A percentile compares a stretch with the other conserved stretches of the same genome.
These are phyloP conservation scores for Claviceps monticola DNA, from an alignment of 2,329 filamentous ascomycete genomes.

Conservation along the genomic window DNA sequence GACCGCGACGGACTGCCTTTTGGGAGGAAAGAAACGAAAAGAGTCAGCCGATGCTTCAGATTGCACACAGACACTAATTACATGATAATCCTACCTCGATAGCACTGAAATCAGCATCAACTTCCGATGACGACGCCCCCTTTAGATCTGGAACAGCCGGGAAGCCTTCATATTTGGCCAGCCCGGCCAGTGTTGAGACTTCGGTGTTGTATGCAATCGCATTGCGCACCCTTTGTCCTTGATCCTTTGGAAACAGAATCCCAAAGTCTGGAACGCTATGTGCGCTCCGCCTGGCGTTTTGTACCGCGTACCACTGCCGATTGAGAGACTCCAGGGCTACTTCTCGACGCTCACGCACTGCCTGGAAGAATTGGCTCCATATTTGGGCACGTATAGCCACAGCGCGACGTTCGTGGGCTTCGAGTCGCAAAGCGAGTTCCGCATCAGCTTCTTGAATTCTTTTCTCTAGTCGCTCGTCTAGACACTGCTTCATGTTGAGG, in stretches of 20 bases:
- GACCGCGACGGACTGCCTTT: constrained; percentile 21
- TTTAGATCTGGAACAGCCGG: constrained; percentile 81
- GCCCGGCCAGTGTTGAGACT: constrained; percentile 76
- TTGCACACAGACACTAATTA: neutral
- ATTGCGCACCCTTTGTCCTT: constrained; percentile 65
- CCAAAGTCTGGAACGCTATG: constrained; percentile 71
- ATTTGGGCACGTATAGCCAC: constrained; percentile 75
- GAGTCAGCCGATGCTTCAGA: constrained; percentile 8
- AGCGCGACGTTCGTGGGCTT: constrained; percentile 59
- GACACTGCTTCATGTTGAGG: constrained; percentile 74
- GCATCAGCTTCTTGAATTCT: constrained; percentile 65
- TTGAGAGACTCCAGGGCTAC: constrained; percentile 66
- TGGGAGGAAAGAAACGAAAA: constrained; percentile 1
- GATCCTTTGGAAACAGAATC: constrained; percentile 64
- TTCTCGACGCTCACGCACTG: constrained; percentile 70
- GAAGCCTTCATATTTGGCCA: constrained; percentile 93
- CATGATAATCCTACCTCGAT: constrained; percentile 52
- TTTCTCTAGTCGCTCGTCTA: constrained; percentile 69
- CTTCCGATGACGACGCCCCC: constrained; percentile 55
- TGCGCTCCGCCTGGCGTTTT: constrained; percentile 72
- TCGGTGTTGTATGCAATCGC: constrained; percentile 90
- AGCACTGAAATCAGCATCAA: constrained; percentile 76
- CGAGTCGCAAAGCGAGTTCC: constrained; percentile 58
- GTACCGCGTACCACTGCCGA: constrained; percentile 83
- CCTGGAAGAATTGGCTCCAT: constrained; percentile 83